Base-by-base conservation (phyloP, 1,139 yeast genomes). In the Ogataea hybrid region DNA sequence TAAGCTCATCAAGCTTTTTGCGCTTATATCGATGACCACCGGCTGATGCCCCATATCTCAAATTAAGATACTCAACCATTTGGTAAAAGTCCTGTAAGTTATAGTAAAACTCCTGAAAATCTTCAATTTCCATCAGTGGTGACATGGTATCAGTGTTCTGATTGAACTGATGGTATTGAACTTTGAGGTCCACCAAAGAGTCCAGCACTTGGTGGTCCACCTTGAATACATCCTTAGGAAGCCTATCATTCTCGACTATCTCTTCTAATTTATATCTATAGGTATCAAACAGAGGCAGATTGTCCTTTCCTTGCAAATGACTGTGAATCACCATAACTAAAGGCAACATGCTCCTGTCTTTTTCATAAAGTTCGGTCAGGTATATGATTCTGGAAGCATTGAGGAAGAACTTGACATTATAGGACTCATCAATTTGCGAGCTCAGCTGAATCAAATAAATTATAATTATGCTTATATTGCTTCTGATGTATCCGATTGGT, bases 401-500 rank as follows among this genome's bases (percentile, higher is more conserved):
- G 20, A 54, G 43, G 27, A 59, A 54, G 28, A 36, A 50, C 17
- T 32, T 39, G 6, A 42, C n/a, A 10, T 44, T 49, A 40, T 45
- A 60, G 3, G 41, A 39, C 10, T 43, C 33, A 32, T 58, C 59
- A 5, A 57, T 49, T 21, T 37, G 35, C 11, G 37, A 11, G 3
- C 55, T 40, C 15, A 50, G 23, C 21, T 40, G 44, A 4, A 59
- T 25, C 14, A 56, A 28, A 16, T 53, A 50, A 2, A 49, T 37
- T 7, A 58, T 17, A 11, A 59, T 34, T 11, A 46, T 32, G 10
- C 51, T 30, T 8, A 58, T 35, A 31, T 46, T 32, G 3, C 31
- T 22, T 37, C 63, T 43, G 7, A 54, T 31, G 42, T 58, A 60
- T 4, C 61, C 62, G 21, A 58, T 50, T 14, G 59, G 49, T 5